Base-by-base conservation (phyloP, 164 flowering plant genomes). In the Saururus chinensis region DNA sequence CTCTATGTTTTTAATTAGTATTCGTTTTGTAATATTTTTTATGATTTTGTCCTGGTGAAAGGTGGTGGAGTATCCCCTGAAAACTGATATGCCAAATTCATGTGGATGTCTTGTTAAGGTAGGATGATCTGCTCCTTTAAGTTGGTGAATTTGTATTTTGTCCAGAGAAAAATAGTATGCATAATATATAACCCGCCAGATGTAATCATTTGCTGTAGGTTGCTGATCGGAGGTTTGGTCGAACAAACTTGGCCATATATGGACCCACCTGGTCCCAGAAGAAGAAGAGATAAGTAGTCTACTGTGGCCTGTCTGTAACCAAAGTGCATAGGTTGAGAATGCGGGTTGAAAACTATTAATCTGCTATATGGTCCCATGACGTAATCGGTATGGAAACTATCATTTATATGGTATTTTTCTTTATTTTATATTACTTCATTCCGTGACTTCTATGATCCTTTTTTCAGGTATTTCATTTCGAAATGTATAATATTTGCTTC, bases 211-310 rank as follows among this genome's bases (percentile, higher is more conserved):
- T 71, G 68, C 83, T 74, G 69, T 82, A 92, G 98, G 69, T 92
- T 67, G 75, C 82, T 68, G 95, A 85, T 77, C 78, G 95, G 52
- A 70, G 91, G 19, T 92, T 92, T 78, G 98, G 98, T 21, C 78
- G 98, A 65, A 92, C 98, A 4, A 80, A 82, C 72, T 72, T 92
- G 77, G 96, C 84, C 56, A 87, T 92, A 45, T 92, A 92, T 80
- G 98, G 98, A 68, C 98, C 98, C 24, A 68, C 67, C 57, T 92
- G 98, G 98, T 88, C 98, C 11, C 77, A 80, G 56, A 88, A 85
- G 81, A 85, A 75, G 70, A 79, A 72, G 60, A 21, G 14, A 48
- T 45, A 30, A 45, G 49, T 1, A 45, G 7, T 45, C 49, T 9
- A 45, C 49, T 45, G 49, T 7, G 17, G 49, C 49, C 17, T 45